Evolutionary conservation across 345 rosid genomes (phyloP).

Genomic region (Corymbia maculata): DNA sequence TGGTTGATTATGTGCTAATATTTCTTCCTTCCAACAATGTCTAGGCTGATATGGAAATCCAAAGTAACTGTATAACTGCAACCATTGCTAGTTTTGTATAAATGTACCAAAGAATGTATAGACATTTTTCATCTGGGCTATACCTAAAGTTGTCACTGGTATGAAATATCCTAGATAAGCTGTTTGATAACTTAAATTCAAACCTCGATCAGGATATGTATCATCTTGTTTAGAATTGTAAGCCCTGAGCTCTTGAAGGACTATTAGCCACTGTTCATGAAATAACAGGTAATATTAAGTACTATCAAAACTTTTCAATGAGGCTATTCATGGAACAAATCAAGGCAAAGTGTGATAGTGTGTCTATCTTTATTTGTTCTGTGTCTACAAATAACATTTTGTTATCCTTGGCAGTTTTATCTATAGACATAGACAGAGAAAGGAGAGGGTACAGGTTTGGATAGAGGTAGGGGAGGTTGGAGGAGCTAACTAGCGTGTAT

Average conservation of each 20-base stretch:
- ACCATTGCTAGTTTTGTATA: neutral
- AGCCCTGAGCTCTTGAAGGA: neutral
- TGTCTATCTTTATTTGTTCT: neutral
- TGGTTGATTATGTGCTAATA: conserved; percentile 10
- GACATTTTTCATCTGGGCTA: neutral
- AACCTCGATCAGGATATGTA: neutral
- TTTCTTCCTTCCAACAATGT: neutral
- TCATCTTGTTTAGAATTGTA: neutral
- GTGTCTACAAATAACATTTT: neutral
- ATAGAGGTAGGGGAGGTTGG: neutral
- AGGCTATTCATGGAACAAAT: neutral
- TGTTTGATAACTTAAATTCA: neutral
- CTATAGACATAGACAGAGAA: neutral
- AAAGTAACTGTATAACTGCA: neutral
- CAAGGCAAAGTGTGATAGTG: neutral
- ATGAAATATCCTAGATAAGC: neutral
- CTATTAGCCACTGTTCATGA: neutral
- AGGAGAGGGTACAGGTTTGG: neutral
- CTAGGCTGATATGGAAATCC: neutral
- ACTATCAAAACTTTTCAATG: neutral
- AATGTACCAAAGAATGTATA: neutral
- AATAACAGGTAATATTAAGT: neutral
- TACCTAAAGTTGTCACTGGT: neutral
- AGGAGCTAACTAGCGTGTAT: neutral
- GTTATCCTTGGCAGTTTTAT: neutral